Evolutionary conservation across 1,139 yeast species (phyloP), one percentile per base, ranked within the genome.

Genomic region (Nakaseomyces kungkrabaensis): DNA sequence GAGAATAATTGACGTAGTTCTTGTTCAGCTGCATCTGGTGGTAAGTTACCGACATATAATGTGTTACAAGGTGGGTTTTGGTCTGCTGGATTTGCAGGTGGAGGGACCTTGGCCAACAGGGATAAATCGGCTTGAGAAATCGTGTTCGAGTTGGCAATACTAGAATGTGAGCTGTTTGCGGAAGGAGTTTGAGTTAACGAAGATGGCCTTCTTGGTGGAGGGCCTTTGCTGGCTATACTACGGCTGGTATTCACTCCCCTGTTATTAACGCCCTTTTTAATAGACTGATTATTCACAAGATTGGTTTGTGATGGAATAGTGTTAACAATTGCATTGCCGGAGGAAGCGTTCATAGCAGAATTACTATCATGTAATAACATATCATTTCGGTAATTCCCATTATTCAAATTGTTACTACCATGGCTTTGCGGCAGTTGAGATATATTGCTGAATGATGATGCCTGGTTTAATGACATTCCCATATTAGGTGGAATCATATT

Each of bases 31-130:
- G 97, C 95, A 72, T 92, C 97, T 5, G 96, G 96, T 3, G 98
- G 98, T 59, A 92, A 75, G 66, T 92, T 92, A 13, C 98, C 98
- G 49, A 92, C 98, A 61, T 92, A 92, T 51, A 92, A 73, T 0
- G 98, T 92, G 67, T 92, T 92, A 70, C 98, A 92, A 7, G 98
- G 98, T 7, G 98, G 98, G 62, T 92, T 92, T 69, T 92, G 98
- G 68, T 92, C 98, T 3, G 98, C 98, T 0, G 98, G 98, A 60
- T 92, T 92, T 2, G 96, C 96, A 4, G 97, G 97, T 1, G 97
- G 96, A 27, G 96, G 90, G 24, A 89, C 88, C 55, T 87, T 70
- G 0, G 90, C 88, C 46, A 84, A 69, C 46, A 84, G 68, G 1
- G 88, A 80, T 54, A 84, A 71, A 63, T 84, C 90, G 34, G 68